phyloP scores from a whole-genome alignment of 208 protist species.

The Trypanosoma rangeli region DNA sequence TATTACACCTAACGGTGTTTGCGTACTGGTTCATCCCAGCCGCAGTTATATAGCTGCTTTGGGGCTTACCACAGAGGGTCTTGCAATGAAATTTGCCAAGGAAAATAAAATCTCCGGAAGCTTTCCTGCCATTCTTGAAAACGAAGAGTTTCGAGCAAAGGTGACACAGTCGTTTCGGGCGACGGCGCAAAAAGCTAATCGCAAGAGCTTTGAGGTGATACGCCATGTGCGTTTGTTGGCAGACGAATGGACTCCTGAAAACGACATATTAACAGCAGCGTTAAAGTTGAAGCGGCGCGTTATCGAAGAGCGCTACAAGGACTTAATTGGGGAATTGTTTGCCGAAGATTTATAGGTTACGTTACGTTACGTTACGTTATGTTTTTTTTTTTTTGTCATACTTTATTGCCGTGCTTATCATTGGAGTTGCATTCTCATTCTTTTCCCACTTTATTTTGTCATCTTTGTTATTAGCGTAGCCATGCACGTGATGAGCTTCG shows the following conservation, averaged over 20 bases:
- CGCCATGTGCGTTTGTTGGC: slow-evolving; percentile 47
- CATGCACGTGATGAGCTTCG: slow-evolving; percentile 13
- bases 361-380: too few relatives aligned
- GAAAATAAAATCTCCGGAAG: slow-evolving; percentile 50
- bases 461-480: slow-evolving; percentile 5
- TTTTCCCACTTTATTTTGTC: too few relatives aligned
- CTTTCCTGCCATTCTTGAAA: slow-evolving; percentile 52
- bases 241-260: slow-evolving; percentile 86
- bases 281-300: slow-evolving; percentile 78
- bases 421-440: too few relatives aligned
- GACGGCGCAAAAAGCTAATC: slow-evolving; percentile 46
- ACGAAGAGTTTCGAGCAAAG: slow-evolving; percentile 44
- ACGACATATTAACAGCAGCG: slow-evolving; percentile 75
- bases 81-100: slow-evolving; percentile 52
- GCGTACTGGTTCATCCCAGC: slow-evolving; percentile 76
- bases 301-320: slow-evolving; percentile 64
- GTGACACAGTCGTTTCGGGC: slow-evolving; percentile 47
- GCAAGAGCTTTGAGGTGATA: slow-evolving; percentile 75
- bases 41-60: slow-evolving; percentile 66
- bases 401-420: too few relatives aligned
- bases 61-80: slow-evolving; percentile 50
- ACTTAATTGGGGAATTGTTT: slow-evolving; percentile 67
- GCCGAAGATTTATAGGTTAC: slow-evolving; percentile 14
- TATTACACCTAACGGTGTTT: slow-evolving; percentile 55
- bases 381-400: too few relatives aligned